phyloP scores from a whole-genome alignment of 192 early-diverging fungal genomes.

The Spinellus fusiger region DNA sequence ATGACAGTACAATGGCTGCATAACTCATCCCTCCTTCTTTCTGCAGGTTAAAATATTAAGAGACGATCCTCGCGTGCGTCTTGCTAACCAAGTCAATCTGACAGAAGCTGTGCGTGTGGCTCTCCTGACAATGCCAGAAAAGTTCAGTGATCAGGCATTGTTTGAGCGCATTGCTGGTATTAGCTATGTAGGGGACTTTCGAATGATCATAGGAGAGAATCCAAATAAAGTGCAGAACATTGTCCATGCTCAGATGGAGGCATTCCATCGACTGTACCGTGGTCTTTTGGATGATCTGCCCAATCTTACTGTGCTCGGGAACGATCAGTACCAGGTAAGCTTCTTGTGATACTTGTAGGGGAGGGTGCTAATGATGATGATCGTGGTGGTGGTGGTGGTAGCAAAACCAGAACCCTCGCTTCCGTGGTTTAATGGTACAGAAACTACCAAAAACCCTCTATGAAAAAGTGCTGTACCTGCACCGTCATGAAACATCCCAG shows the following conservation, averaged over 20 bases:
- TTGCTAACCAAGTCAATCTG: constrained; percentile 82
- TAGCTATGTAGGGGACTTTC: constrained; percentile 90
- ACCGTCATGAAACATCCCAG: constrained; percentile 23
- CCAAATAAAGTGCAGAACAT: constrained; percentile 95
- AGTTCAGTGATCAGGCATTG: constrained; percentile 78
- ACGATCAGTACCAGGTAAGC: constrained; percentile 21
- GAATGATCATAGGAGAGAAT: constrained; percentile 90
- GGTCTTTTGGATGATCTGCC: constrained; percentile 43
- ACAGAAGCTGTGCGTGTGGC: constrained; percentile 78
- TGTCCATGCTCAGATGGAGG: constrained; percentile 67
- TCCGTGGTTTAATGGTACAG: constrained; percentile 63
- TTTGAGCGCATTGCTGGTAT: constrained; percentile 77
- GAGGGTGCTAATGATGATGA: neutral
- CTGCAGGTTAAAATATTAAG: constrained; percentile 66
- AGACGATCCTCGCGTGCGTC: constrained; percentile 65
- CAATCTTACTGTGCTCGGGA: constrained; percentile 34
- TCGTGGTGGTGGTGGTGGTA: constrained; percentile 31
- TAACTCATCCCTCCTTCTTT: neutral
- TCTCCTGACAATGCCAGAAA: constrained; percentile 73
- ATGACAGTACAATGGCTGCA: neutral
- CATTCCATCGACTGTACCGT: constrained; percentile 53
- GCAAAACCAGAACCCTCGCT: constrained; percentile 57
- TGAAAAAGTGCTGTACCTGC: constrained; percentile 42
- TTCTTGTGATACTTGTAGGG: neutral
- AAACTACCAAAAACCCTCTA: constrained; percentile 78